Conservation (phyloP, 2,329 filamentous ascomycete species). For the Penicillium sp. region DNA sequence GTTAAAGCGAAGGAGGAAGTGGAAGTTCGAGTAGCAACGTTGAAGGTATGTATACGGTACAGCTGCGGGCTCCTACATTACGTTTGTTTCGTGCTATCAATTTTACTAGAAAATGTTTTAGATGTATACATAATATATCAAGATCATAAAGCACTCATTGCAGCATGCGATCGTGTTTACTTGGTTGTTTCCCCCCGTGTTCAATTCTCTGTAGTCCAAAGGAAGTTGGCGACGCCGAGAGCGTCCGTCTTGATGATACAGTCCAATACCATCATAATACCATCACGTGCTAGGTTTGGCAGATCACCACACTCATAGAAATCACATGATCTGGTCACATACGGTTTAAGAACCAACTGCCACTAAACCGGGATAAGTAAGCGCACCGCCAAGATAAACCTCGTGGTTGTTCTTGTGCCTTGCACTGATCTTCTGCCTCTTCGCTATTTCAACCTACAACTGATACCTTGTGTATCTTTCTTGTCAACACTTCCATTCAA, state of each 20-base stretch:
- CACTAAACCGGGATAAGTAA: slow-evolving; percentile 18
- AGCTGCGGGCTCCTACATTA: slow-evolving; percentile 11
- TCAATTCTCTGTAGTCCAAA: slow-evolving; percentile 3
- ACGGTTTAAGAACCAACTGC: background rate
- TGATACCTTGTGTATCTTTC: slow-evolving; percentile 29
- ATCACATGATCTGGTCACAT: slow-evolving; percentile 6
- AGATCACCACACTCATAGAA: background rate
- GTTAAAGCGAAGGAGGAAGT: slow-evolving; percentile 20
- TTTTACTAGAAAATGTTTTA: background rate
- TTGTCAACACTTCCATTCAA: slow-evolving; percentile 17
- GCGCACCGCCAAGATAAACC: slow-evolving; percentile 25
- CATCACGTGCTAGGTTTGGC: slow-evolving; percentile 1
- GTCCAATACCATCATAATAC: background rate
- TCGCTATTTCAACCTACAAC: slow-evolving; percentile 19
- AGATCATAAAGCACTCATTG: background rate
- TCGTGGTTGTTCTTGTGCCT: slow-evolving; percentile 30
- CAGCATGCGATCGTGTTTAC: background rate
- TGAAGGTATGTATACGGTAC: slow-evolving; percentile 21
- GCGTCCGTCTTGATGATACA: slow-evolving; percentile 2
- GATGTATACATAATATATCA: background rate
- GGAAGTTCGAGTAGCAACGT: slow-evolving; percentile 21
- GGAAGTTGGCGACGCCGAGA: slow-evolving; percentile 7
- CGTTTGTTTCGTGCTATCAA: background rate
- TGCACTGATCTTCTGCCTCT: slow-evolving; percentile 20
- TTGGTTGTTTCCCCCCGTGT: background rate